Evolutionary conservation across 306 rosid species (phyloP), one percentile per base, ranked within the genome.

Genomic region (Inga oerstediana): DNA sequence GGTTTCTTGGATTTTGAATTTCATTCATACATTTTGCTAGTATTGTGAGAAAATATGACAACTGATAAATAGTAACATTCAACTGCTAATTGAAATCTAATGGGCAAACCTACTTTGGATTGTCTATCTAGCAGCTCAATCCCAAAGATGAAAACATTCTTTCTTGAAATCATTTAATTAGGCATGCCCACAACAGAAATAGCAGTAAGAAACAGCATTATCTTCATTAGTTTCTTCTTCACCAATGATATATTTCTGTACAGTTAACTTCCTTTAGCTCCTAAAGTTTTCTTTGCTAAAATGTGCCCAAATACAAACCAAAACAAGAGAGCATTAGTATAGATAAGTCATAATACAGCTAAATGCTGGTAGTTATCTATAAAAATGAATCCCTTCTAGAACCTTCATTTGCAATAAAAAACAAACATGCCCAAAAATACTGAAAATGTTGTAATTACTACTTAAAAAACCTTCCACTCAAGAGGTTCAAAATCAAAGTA

Each of bases 401-500:
- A 39, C 15, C 41, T 32, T 32, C 24, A 17, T 68, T 68, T 37
- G 3, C 4, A 69, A 20, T 19, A 30, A n/a, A 70, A 43, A 70
- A 9, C 32, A 70, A 9, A n/a, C 51, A 39, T 44, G 11, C 74
- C 52, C 34, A 43, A 70, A 37, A 37, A 19, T 35, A 30, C 35
- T 20, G 22, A 79, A 27, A 34, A 44, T 43, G 20, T 19, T 7
- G 64, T 16, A 11, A 37, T 58, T 44, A 16, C 14, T 74, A 10
- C 59, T 17, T n/a, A 68, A 11, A 12, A 59, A 74, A 75, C 54
- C 48, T 68, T 68, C 68, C 71, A 80, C 37, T 62, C 54, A 51
- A 1, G 81, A 11, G 71, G 39, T 39, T 59, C 75, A 69, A 45
- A 86, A 39, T 4, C 52, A 52, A 80, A 73, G 4, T 48, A 79